Conservation (phyloP, 2,329 filamentous ascomycete genomes). For the Stylonectria norvegica region DNA sequence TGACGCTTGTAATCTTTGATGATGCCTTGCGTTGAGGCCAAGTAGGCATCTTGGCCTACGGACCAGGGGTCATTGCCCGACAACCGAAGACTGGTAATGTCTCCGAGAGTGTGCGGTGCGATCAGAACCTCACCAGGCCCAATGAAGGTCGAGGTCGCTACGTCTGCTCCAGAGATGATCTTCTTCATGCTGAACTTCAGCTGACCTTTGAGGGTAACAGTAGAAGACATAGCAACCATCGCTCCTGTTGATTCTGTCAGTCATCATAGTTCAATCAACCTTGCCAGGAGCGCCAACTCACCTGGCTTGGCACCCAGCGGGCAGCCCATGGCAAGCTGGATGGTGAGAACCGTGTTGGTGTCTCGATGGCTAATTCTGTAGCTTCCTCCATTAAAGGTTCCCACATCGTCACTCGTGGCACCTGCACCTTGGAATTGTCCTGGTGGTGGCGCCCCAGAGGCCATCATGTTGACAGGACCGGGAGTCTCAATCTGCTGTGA, state of each 20-base stretch:
- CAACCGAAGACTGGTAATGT: slow-evolving; percentile 77
- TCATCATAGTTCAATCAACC: not conserved
- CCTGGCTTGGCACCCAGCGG: slow-evolving; percentile 78
- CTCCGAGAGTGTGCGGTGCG: slow-evolving; percentile 75
- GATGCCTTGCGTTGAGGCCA: slow-evolving; percentile 83
- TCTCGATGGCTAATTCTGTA: slow-evolving; percentile 92
- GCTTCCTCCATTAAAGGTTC: slow-evolving; percentile 95
- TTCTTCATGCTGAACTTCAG: slow-evolving; percentile 91
- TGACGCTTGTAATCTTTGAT: slow-evolving; percentile 85
- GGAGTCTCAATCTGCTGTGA: slow-evolving; percentile 17
- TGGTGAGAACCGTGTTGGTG: slow-evolving; percentile 81
- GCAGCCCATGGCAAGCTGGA: slow-evolving; percentile 86
- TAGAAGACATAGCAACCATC: slow-evolving; percentile 94
- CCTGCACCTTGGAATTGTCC: slow-evolving; percentile 61
- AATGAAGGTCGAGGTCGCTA: slow-evolving; percentile 75
- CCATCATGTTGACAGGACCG: slow-evolving; percentile 29
- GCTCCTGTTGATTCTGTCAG: slow-evolving; percentile 50
- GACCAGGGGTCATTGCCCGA: slow-evolving; percentile 73
- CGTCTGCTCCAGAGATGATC: slow-evolving; percentile 75
- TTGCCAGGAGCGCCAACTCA: slow-evolving; percentile 26
- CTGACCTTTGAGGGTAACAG: slow-evolving; percentile 76
- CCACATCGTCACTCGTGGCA: slow-evolving; percentile 74
- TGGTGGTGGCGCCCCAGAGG: slow-evolving; percentile 39
- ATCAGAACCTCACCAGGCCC: slow-evolving; percentile 89
- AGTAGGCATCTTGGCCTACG: slow-evolving; percentile 80